These are phyloP conservation scores for Platanus orientalis DNA, from an alignment of 164 flowering plant genomes.

Conservation along the genomic window DNA sequence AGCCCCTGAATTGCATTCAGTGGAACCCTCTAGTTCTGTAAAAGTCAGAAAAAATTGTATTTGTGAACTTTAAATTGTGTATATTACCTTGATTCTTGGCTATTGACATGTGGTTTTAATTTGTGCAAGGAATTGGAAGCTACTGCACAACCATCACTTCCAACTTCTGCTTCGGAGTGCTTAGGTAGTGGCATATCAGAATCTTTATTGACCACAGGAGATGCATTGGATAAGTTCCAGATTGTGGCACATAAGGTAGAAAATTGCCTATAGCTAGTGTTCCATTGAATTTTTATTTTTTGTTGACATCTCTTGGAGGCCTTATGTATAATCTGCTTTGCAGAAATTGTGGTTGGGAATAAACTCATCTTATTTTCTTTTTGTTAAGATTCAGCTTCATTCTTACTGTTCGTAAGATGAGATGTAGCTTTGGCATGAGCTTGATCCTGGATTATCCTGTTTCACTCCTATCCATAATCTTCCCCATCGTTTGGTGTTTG, in stretches of 20 bases:
- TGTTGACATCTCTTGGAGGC: background rate
- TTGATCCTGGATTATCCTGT: background rate
- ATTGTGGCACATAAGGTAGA: slow-evolving; percentile 71
- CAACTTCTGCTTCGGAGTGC: slow-evolving; percentile 48
- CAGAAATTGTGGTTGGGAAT: too few species aligned
- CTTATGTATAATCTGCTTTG: background rate
- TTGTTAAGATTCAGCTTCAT: too few species aligned
- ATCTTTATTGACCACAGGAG: slow-evolving; percentile 65
- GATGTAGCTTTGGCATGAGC: background rate
- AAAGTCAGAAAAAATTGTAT: slow-evolving; percentile 35
- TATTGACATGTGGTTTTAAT: slow-evolving; percentile 5
- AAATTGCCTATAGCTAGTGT: background rate
- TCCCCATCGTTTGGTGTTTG: too few species aligned
- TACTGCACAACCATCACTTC: slow-evolving; percentile 38
- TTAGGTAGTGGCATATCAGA: slow-evolving; percentile 49
- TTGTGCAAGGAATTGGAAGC: slow-evolving; percentile 51
- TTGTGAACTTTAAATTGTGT: background rate
- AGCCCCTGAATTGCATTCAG: slow-evolving; percentile 42
- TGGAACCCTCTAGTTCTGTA: slow-evolving; percentile 36
- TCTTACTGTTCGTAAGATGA: too few species aligned
- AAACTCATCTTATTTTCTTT: too few species aligned
- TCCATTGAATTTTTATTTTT: background rate
- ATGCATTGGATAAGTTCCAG: slow-evolving; percentile 84
- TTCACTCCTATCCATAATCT: too few species aligned
- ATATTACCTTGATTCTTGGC: background rate